Conservation (phyloP, 108 stramenopile species). For the Skeletonema costatum region DNA sequence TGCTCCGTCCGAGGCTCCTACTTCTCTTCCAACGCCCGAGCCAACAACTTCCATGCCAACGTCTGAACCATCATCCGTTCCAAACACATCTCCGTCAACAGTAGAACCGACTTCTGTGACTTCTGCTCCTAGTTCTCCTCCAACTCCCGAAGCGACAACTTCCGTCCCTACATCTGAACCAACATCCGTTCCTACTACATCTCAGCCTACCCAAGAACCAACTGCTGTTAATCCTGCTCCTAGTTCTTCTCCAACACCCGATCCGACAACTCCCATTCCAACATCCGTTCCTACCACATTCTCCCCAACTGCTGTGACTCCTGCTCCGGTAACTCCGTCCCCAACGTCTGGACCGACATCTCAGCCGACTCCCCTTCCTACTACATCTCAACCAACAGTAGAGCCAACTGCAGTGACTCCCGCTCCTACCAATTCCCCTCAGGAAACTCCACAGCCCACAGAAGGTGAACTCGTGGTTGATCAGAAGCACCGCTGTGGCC, state of each 20-base stretch:
- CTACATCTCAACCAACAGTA: background rate
- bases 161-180: background rate
- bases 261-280: background rate
- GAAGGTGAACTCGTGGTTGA: too few relatives aligned
- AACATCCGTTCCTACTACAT: background rate
- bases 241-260: background rate
- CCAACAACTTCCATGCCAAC: background rate
- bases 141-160: too few relatives aligned
- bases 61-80: background rate
- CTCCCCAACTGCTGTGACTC: background rate
- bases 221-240: background rate
- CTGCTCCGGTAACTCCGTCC: background rate
- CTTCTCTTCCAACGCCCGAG: background rate
- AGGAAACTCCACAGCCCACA: background rate
- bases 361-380: too few relatives aligned
- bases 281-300: background rate
- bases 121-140: background rate
- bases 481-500: slow-evolving; percentile 29
- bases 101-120: background rate
- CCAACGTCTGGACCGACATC: too few relatives aligned
- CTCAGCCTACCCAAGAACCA: background rate
- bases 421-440: background rate
- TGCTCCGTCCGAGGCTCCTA: background rate
- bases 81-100: background rate
- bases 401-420: background rate